Percentiles rank a stretch among this genome's conserved stretches.
phyloP scores from a whole-genome alignment of 2,329 filamentous ascomycete genomes.

The Botryotinia narcissicola region DNA sequence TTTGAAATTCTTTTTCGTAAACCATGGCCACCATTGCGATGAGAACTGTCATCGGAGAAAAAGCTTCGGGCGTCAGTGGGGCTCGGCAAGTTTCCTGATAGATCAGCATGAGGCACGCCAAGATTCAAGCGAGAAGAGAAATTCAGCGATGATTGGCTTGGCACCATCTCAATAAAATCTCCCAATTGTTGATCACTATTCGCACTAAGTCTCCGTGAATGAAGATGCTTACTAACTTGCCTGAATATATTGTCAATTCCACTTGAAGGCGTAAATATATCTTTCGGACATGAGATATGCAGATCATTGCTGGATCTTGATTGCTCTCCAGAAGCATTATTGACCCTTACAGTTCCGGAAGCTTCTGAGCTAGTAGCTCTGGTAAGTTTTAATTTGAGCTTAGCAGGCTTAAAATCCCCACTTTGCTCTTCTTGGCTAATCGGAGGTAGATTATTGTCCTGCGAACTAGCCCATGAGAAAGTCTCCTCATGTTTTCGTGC shows the following conservation, averaged over 20 bases:
- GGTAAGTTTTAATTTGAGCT: slow-evolving; percentile 35
- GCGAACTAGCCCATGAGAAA: slow-evolving; percentile 29
- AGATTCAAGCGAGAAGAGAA: slow-evolving; percentile 21
- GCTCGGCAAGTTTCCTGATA: slow-evolving; percentile 26
- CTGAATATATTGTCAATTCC: slow-evolving; percentile 37
- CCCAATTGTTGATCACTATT: slow-evolving; percentile 25
- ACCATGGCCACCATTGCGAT: slow-evolving; percentile 26
- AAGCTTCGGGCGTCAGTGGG: slow-evolving; percentile 38
- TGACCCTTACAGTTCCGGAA: slow-evolving; percentile 35
- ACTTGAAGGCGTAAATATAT: slow-evolving; percentile 36
- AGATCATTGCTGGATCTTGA: slow-evolving; percentile 28
- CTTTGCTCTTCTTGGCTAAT: slow-evolving; percentile 15
- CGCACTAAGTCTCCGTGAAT: slow-evolving; percentile 31
- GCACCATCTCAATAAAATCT: slow-evolving; percentile 14
- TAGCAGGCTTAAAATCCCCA: slow-evolving; percentile 26
- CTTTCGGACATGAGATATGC: slow-evolving; percentile 34
- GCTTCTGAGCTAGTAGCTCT: slow-evolving; percentile 33
- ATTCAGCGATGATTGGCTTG: slow-evolving; percentile 11
- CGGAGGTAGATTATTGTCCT: slow-evolving; percentile 19
- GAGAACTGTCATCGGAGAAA: slow-evolving; percentile 43
- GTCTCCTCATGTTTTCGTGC: slow-evolving; percentile 31
- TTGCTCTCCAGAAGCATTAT: slow-evolving; percentile 28
- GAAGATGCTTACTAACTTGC: slow-evolving; percentile 33
- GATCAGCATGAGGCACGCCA: slow-evolving; percentile 14
- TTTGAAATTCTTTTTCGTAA: slow-evolving; percentile 35